phyloP scores from a whole-genome alignment of 164 flowering plant genomes.

The Annona cherimola region DNA sequence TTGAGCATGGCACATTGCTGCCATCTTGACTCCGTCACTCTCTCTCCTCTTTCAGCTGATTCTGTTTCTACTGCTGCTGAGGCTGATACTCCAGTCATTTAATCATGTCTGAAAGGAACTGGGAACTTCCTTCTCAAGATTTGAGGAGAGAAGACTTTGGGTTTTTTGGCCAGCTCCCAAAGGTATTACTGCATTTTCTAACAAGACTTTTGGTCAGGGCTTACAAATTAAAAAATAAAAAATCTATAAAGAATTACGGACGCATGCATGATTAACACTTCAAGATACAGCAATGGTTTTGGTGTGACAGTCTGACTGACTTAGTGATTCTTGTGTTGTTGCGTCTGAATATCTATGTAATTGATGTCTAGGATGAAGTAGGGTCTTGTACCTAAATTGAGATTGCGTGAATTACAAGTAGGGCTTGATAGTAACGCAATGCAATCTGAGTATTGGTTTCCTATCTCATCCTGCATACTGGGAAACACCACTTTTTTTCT shows the following conservation, averaged over 20 bases:
- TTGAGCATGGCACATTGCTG: slow-evolving; percentile 18
- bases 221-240: background rate
- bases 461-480: background rate
- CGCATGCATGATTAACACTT: background rate
- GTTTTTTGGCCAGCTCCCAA: background rate
- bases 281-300: background rate
- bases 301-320: background rate
- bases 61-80: background rate
- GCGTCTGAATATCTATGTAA: background rate
- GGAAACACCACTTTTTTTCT: background rate
- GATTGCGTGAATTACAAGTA: background rate
- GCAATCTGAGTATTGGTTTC: background rate
- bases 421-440: background rate
- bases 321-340: background rate
- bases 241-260: background rate
- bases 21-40: slow-evolving; percentile 9
- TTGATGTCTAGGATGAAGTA: background rate
- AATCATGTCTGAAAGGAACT: background rate
- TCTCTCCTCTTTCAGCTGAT: slow-evolving; percentile 3
- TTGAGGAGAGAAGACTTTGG: background rate
- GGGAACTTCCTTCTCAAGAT: background rate
- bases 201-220: slow-evolving; percentile 2
- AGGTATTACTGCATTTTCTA: slow-evolving; percentile 1
- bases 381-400: background rate
- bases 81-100: background rate